A percentile compares a stretch with the other conserved stretches of the same genome.
Evolutionary conservation across 2,329 filamentous ascomycete genomes (phyloP).

Genomic region (Aspergillus udagawae): DNA sequence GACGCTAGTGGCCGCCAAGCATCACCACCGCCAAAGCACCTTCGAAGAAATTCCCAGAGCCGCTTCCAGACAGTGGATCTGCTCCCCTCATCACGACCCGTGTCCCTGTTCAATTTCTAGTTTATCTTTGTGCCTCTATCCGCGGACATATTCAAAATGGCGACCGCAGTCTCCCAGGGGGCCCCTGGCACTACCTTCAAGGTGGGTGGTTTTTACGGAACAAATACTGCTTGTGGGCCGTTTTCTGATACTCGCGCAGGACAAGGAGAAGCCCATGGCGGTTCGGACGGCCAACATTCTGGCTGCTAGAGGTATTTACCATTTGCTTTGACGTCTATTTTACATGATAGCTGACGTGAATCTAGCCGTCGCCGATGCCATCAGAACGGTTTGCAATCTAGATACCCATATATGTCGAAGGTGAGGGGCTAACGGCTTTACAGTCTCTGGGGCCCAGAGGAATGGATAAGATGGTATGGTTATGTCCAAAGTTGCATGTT

Average conservation of each 20-base stretch:
- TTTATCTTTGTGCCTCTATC: conserved; percentile 21
- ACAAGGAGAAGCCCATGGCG: conserved; percentile 98
- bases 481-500: not conserved
- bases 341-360: conserved; percentile 23
- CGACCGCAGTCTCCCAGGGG: conserved; percentile 44
- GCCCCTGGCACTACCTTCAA: conserved; percentile 64
- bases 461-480: conserved; percentile 88
- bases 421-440: conserved; percentile 39
- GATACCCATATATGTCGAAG: conserved; percentile 8
- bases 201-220: conserved; percentile 37
- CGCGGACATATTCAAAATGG: conserved; percentile 43
- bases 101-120: conserved; percentile 18
- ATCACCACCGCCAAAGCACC: conserved; percentile 37
- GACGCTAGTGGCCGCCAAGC: conserved; percentile 39
- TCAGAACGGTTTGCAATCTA: conserved; percentile 64
- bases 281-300: conserved; percentile 96
- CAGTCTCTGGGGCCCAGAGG: conserved; percentile 87
- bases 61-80: conserved; percentile 20
- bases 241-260: conserved; percentile 47
- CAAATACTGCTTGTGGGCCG: conserved; percentile 24
- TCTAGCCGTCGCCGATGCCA: conserved; percentile 90
- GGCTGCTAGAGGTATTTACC: conserved; percentile 75
- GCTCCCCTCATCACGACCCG: conserved; percentile 19
- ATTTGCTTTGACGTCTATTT: conserved; percentile 1
- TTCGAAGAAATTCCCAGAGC: conserved; percentile 37